Evolutionary conservation across 495 filamentous ascomycete species (phyloP).

Genomic region (Podospora bellae-mahoneyi): DNA sequence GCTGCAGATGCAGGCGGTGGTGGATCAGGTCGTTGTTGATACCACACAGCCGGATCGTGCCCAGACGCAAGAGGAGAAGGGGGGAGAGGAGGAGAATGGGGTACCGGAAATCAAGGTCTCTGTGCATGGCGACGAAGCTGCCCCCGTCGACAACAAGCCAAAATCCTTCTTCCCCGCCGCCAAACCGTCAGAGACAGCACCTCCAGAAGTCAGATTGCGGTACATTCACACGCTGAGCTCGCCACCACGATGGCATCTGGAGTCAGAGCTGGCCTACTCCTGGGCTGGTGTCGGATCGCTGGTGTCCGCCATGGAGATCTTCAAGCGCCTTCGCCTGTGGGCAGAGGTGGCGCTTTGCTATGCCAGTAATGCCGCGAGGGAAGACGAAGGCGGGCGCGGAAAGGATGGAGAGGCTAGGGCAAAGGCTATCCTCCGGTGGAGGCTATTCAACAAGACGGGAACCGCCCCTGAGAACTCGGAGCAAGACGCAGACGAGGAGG

Average conservation of each 20-base stretch:
- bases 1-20: slow-evolving; percentile 90
- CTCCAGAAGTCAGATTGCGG: slow-evolving; percentile 67
- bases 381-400: slow-evolving; percentile 56
- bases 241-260: slow-evolving; percentile 87
- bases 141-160: slow-evolving; percentile 31
- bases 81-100: slow-evolving; percentile 21
- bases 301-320: slow-evolving; percentile 89
- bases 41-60: slow-evolving; percentile 50
- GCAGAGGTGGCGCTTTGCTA: slow-evolving; percentile 91
- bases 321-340: slow-evolving; percentile 92
- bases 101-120: slow-evolving; percentile 44
- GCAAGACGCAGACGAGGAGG: slow-evolving; percentile 49
- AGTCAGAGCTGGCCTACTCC: slow-evolving; percentile 84
- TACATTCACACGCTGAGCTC: slow-evolving; percentile 81
- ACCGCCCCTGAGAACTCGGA: slow-evolving; percentile 23
- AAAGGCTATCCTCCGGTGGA: slow-evolving; percentile 64
- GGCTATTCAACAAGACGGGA: slow-evolving; percentile 65
- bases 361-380: slow-evolving; percentile 55
- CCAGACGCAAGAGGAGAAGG: slow-evolving; percentile 17
- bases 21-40: slow-evolving; percentile 92
- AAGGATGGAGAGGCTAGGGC: slow-evolving; percentile 71
- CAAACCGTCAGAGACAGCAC: slow-evolving; percentile 71
- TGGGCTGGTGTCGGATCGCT: slow-evolving; percentile 88
- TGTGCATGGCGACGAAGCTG: slow-evolving; percentile 15
- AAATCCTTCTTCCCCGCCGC: slow-evolving; percentile 82